phyloP scores from a whole-genome alignment of 306 rosid genomes.

The Rubus parviflorus region DNA sequence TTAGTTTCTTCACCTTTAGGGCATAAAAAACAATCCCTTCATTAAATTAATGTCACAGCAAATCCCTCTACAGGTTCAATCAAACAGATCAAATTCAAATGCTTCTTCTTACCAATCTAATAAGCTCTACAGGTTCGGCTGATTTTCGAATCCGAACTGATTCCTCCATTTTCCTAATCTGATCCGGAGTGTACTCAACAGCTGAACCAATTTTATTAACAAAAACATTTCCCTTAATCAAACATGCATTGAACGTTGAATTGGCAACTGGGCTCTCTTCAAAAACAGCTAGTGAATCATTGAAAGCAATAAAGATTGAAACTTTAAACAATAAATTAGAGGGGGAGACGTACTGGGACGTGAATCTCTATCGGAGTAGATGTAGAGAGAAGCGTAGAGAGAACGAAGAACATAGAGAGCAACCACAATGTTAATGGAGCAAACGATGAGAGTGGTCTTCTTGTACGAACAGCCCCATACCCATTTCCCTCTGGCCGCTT shows the following conservation, averaged over 20 bases:
- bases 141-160: constrained; percentile 63
- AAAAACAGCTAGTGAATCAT: background rate
- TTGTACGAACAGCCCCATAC: constrained; percentile 72
- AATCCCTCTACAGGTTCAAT: background rate
- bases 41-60: background rate
- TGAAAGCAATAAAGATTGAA: background rate
- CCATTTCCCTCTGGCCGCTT: constrained; percentile 56
- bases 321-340: background rate
- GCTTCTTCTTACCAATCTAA: constrained; percentile 61
- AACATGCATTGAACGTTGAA: constrained; percentile 18
- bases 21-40: constrained; percentile 13
- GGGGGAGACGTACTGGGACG: constrained; percentile 45
- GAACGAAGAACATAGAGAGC: constrained; percentile 86
- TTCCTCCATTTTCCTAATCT: constrained; percentile 88
- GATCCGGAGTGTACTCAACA: constrained; percentile 77
- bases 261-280: constrained; percentile 16
- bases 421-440: constrained; percentile 82
- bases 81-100: constrained; percentile 20
- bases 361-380: constrained; percentile 72
- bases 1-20: constrained; percentile 61
- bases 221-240: constrained; percentile 1
- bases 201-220: constrained; percentile 39
- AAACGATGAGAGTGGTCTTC: constrained; percentile 70
- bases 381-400: constrained; percentile 81
- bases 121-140: constrained; percentile 65